Conservation (phyloP, 805 yeast species). For the Candida dajiaensis region DNA sequence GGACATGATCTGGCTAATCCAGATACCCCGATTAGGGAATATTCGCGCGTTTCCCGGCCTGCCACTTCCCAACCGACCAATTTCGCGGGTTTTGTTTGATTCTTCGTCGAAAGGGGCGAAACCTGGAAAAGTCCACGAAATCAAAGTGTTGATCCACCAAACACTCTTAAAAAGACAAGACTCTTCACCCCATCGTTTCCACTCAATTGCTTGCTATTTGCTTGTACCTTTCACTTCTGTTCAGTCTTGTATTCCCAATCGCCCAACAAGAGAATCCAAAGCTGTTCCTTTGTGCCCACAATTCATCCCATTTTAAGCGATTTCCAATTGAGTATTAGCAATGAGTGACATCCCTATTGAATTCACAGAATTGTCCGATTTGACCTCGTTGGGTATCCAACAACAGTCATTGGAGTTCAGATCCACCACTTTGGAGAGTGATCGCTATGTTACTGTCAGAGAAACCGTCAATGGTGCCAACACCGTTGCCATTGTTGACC, state of each 20-base stretch:
- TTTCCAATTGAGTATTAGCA: slow-evolving; percentile 3
- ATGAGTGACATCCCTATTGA: slow-evolving; percentile 87
- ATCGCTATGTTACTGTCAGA: slow-evolving; percentile 79
- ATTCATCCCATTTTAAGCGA: not conserved
- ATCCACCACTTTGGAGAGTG: slow-evolving; percentile 92
- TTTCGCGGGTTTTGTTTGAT: not conserved
- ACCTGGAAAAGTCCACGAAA: slow-evolving; percentile 3
- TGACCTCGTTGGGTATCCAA: slow-evolving; percentile 80
- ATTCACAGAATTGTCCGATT: slow-evolving; percentile 90
- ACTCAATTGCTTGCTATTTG: not conserved
- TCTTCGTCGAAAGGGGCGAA: slow-evolving; percentile 3
- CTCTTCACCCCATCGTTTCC: not conserved
- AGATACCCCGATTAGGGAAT: not conserved
- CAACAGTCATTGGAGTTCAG: slow-evolving; percentile 83
- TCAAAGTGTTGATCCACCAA: not conserved
- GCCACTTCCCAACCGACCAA: not conserved
- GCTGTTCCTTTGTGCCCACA: not conserved
- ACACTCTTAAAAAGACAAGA: not conserved
- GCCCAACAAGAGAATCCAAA: not conserved
- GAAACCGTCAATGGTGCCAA: slow-evolving; percentile 60
- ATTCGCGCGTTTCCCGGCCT: not conserved
- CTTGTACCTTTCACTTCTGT: not conserved
- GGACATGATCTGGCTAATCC: not conserved
- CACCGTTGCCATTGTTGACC: slow-evolving; percentile 90
- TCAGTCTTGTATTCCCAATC: not conserved